Evolutionary conservation across 1,284 basidiomycete genomes (phyloP).

Genomic region (Gymnopus androsaceus): DNA sequence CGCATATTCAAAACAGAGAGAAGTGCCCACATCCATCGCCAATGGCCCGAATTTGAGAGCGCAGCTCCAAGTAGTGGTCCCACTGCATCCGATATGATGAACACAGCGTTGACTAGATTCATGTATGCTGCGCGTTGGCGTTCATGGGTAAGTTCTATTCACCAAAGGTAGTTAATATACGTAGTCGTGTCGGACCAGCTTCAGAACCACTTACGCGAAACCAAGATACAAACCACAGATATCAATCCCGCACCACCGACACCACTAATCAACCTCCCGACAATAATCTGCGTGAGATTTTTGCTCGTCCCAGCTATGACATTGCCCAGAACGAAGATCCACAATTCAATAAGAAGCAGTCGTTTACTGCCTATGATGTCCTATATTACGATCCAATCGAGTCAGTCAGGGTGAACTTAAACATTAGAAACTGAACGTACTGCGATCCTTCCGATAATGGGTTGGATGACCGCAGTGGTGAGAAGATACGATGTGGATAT

Average conservation of each 20-base stretch:
- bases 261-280: slow-evolving; percentile 40
- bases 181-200: background rate
- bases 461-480: slow-evolving; percentile 34
- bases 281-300: slow-evolving; percentile 39
- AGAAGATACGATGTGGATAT: slow-evolving; percentile 36
- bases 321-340: slow-evolving; percentile 40
- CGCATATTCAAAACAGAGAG: background rate
- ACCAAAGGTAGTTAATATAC: background rate
- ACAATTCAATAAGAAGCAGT: slow-evolving; percentile 12
- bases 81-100: slow-evolving; percentile 33
- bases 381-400: slow-evolving; percentile 17
- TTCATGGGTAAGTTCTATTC: slow-evolving; percentile 33
- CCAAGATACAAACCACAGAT: slow-evolving; percentile 39
- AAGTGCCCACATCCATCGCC: slow-evolving; percentile 34
- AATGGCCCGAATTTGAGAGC: slow-evolving; percentile 33
- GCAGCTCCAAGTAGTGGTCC: slow-evolving; percentile 35
- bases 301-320: slow-evolving; percentile 42
- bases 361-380: slow-evolving; percentile 32
- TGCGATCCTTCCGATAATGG: slow-evolving; percentile 32
- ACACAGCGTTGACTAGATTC: slow-evolving; percentile 35
- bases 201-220: slow-evolving; percentile 29
- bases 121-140: slow-evolving; percentile 34
- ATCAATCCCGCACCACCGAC: slow-evolving; percentile 44
- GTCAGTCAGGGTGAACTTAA: background rate
- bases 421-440: slow-evolving; percentile 19